These are phyloP conservation scores for Gaeumannomyces sp. DNA, from an alignment of 2,329 filamentous ascomycete species.

Conservation along the genomic window DNA sequence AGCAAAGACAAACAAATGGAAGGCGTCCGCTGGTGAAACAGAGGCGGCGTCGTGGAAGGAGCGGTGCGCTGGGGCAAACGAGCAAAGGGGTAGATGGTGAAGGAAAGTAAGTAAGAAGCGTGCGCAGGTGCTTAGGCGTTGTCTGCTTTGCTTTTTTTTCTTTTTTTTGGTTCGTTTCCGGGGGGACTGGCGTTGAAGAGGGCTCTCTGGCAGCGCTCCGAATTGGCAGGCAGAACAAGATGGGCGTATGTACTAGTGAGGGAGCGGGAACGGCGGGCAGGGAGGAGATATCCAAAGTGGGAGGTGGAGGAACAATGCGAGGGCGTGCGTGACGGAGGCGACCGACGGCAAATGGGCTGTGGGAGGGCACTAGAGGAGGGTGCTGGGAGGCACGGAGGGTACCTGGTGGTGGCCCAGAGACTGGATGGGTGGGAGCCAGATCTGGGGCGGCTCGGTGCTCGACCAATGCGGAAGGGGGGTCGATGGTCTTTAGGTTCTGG, in stretches of 20 bases:
- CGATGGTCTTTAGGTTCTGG: constrained; percentile 8
- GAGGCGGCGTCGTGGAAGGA: neutral
- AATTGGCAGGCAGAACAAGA: neutral
- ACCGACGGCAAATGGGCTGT: neutral
- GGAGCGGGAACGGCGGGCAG: neutral
- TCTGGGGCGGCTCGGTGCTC: neutral
- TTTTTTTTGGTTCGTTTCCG: neutral
- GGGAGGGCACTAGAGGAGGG: neutral
- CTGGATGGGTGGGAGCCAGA: constrained; percentile 5
- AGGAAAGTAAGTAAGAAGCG: neutral
- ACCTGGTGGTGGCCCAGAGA: constrained; percentile 1
- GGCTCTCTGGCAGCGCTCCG: no score
- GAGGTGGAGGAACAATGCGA: neutral
- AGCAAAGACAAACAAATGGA: neutral
- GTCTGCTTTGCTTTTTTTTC: neutral
- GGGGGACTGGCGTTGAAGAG: no score
- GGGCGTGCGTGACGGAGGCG: neutral
- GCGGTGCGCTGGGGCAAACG: no score
- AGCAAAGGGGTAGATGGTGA: neutral
- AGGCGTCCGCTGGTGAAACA: neutral
- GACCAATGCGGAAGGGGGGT: constrained; percentile 6
- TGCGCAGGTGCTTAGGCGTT: neutral
- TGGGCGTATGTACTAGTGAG: neutral
- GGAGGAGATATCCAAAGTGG: neutral
- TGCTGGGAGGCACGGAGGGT: neutral